Conservation (phyloP, 352 stramenopile species). For the Peronospora farinosa region DNA sequence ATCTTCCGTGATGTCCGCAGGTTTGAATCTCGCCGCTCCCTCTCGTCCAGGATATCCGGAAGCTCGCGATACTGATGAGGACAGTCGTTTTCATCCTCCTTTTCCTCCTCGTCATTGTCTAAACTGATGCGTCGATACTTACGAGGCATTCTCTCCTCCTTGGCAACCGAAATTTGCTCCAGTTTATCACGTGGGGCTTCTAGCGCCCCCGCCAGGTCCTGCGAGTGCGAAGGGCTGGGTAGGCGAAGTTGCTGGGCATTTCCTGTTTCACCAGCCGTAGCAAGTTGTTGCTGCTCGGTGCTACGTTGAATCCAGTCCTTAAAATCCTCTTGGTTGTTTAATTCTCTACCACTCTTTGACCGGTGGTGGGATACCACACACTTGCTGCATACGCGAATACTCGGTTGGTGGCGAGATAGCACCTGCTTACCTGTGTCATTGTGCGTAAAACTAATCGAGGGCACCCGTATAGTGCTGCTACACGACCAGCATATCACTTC, state of each 20-base stretch:
- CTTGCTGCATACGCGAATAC: constrained; percentile 79
- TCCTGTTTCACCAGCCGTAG: constrained; percentile 21
- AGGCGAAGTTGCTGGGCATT: constrained; percentile 32
- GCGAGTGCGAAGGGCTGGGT: constrained; percentile 55
- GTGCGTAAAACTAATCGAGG: constrained; percentile 80
- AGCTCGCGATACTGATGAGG: constrained; percentile 29
- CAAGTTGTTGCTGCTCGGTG: constrained; percentile 39
- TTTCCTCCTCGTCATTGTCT: constrained; percentile 72
- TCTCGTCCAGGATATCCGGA: constrained; percentile 30
- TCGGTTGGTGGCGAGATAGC: constrained; percentile 70
- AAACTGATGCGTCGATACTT: constrained; percentile 53
- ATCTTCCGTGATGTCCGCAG: constrained; percentile 32
- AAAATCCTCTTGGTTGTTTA: constrained; percentile 78
- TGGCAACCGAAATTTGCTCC: constrained; percentile 18
- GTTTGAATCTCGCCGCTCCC: constrained; percentile 34
- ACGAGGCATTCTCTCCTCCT: constrained; percentile 36
- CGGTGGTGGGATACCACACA: constrained; percentile 77
- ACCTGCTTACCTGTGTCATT: constrained; percentile 77
- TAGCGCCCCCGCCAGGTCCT: constrained; percentile 50
- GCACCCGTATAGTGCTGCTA: constrained; percentile 77
- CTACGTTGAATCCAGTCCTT: constrained; percentile 74
- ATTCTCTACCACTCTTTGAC: constrained; percentile 57
- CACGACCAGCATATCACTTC: constrained; percentile 87
- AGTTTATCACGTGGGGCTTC: constrained; percentile 21
- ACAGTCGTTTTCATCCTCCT: constrained; percentile 34